phyloP scores from a whole-genome alignment of 257 asterid genomes.

The Solanum stenotomum region DNA sequence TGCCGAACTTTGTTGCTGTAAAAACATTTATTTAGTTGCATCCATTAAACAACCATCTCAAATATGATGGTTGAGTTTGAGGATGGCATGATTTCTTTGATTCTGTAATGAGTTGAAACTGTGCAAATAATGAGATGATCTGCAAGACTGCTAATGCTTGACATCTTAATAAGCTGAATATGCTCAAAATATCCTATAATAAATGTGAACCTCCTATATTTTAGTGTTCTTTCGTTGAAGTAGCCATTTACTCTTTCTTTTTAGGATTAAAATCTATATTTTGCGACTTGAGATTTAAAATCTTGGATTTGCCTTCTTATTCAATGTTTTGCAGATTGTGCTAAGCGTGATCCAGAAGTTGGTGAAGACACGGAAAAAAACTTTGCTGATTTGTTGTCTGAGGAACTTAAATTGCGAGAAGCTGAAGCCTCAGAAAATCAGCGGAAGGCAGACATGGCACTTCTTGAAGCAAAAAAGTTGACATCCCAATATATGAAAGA shows the following conservation, averaged over 20 bases:
- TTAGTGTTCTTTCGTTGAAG: background rate
- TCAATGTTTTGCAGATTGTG: conserved; percentile 49
- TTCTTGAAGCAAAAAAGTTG: conserved; percentile 88
- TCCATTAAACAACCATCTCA: background rate
- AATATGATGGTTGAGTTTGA: background rate
- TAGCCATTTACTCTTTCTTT: background rate
- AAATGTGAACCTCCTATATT: background rate
- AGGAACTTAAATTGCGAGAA: conserved; percentile 73
- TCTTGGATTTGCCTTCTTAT: background rate
- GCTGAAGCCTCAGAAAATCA: conserved; percentile 74
- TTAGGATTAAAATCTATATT: background rate
- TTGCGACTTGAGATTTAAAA: background rate
- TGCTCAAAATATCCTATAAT: background rate
- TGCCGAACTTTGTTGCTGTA: background rate
- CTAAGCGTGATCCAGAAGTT: conserved; percentile 78
- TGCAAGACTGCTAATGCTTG: background rate
- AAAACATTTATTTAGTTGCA: background rate
- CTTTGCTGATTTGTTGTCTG: conserved; percentile 73
- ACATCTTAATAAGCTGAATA: background rate
- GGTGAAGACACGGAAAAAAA: conserved; percentile 78
- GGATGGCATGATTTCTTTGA: background rate
- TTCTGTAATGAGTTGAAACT: background rate
- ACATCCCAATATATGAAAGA: conserved; percentile 94
- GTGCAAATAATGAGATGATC: background rate
- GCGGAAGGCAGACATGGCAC: conserved; percentile 75